phyloP scores from a whole-genome alignment of 305 asterid species.

The Withania somnifera region DNA sequence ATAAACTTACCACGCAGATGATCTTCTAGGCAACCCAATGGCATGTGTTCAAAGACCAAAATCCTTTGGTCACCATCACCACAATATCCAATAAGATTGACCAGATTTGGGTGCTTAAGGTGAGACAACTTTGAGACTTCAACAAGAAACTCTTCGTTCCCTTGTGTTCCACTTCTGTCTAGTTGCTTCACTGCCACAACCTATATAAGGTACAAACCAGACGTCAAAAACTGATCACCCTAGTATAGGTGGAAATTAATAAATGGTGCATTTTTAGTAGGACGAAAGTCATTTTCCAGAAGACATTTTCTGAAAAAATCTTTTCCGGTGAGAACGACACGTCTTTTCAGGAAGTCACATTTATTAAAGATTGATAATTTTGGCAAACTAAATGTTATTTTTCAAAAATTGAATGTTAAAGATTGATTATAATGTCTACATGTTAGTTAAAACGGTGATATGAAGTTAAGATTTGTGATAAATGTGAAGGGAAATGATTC shows the following conservation, averaged over 20 bases:
- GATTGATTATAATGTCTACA: too few species aligned
- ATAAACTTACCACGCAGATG: slow-evolving; percentile 11
- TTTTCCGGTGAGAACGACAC: too few species aligned
- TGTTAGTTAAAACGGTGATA: too few species aligned
- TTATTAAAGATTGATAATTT: too few species aligned
- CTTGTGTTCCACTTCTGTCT: slow-evolving; percentile 34
- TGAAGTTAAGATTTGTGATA: too few species aligned
- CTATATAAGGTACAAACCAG: slow-evolving; percentile 12
- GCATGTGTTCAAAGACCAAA: slow-evolving; percentile 29
- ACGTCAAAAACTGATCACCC: neutral
- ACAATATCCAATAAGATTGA: slow-evolving; percentile 29
- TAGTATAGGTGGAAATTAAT: neutral
- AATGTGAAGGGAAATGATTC: too few species aligned
- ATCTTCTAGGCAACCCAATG: slow-evolving; percentile 27
- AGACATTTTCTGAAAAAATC: too few species aligned
- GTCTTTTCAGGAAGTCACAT: too few species aligned
- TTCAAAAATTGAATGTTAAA: too few species aligned
- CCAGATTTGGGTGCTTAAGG: slow-evolving; percentile 26
- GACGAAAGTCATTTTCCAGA: too few species aligned
- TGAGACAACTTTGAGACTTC: slow-evolving; percentile 33
- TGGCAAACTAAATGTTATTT: too few species aligned
- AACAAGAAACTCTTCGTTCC: slow-evolving; percentile 33
- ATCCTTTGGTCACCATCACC: slow-evolving; percentile 38
- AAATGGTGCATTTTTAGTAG: neutral
- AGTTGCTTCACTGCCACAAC: slow-evolving; percentile 33